phyloP scores from a whole-genome alignment of 345 rosid genomes.

The Pistacia atlantica region DNA sequence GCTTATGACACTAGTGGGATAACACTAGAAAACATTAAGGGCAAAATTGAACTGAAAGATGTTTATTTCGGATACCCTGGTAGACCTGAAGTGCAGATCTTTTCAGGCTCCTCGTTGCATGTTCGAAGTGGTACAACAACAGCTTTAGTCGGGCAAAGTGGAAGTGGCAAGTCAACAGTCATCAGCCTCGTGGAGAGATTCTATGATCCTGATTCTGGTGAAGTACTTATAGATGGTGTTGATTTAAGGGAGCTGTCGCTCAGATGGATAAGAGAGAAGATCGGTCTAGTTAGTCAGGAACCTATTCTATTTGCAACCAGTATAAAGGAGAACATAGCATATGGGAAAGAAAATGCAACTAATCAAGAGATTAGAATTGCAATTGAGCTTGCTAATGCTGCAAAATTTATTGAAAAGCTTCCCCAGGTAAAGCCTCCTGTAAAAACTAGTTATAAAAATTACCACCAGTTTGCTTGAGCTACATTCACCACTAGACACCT shows the following conservation, averaged over 20 bases:
- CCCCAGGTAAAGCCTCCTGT: constrained; percentile 42
- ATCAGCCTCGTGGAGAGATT: constrained; percentile 68
- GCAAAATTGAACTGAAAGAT: constrained; percentile 61
- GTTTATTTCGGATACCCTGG: constrained; percentile 70
- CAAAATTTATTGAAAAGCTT: constrained; percentile 59
- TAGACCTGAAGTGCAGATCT: constrained; percentile 67
- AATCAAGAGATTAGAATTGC: constrained; percentile 56
- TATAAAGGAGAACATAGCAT: constrained; percentile 63
- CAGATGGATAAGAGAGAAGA: constrained; percentile 56
- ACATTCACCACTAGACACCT: background rate
- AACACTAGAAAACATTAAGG: constrained; percentile 47
- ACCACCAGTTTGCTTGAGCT: background rate
- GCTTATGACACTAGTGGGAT: constrained; percentile 48
- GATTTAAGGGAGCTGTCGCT: constrained; percentile 56
- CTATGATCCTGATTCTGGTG: constrained; percentile 72
- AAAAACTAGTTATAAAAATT: background rate
- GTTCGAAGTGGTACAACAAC: constrained; percentile 58
- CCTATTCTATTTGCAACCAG: constrained; percentile 58
- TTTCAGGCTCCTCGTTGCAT: constrained; percentile 57
- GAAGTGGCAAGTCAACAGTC: constrained; percentile 78
- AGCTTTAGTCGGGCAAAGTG: constrained; percentile 79
- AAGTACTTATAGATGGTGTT: constrained; percentile 61
- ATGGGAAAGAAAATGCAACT: constrained; percentile 64
- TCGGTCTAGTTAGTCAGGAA: constrained; percentile 74
- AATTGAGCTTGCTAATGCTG: constrained; percentile 63